phyloP scores from a whole-genome alignment of 345 rosid species.

The Passiflora organensis region DNA sequence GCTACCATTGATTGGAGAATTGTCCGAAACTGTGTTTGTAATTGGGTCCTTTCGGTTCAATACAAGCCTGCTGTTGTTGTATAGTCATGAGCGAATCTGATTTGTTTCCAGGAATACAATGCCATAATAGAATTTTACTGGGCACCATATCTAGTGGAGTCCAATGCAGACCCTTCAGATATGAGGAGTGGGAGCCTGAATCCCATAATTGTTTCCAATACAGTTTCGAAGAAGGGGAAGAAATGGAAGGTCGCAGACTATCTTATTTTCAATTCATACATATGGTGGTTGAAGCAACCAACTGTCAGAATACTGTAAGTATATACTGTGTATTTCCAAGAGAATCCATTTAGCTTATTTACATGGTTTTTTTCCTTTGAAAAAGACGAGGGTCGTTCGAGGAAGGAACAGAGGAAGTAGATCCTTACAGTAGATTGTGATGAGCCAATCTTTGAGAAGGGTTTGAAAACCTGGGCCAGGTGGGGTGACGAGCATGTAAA shows the following conservation, averaged over 20 bases:
- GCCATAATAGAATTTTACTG: conserved; percentile 52
- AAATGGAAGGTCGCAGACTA: conserved; percentile 51
- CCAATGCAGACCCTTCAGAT: conserved; percentile 51
- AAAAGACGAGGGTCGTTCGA: conserved; percentile 9
- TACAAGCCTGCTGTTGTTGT: too few species aligned
- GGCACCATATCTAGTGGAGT: conserved; percentile 66
- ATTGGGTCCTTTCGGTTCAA: too few species aligned
- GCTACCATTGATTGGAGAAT: too few species aligned
- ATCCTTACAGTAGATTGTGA: conserved; percentile 15
- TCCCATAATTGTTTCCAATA: conserved; percentile 37
- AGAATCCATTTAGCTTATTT: not conserved
- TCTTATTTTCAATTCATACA: conserved; percentile 54
- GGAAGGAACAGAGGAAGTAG: conserved; percentile 17
- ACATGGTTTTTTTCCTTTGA: not conserved
- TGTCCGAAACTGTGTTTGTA: too few species aligned
- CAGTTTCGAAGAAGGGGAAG: conserved; percentile 51
- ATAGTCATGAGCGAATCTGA: too few species aligned
- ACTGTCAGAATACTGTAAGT: conserved; percentile 54
- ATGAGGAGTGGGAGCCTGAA: conserved; percentile 38
- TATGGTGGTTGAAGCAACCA: conserved; percentile 57
- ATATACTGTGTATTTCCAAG: not conserved
- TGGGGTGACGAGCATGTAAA: not conserved
- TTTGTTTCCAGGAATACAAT: conserved; percentile 46
- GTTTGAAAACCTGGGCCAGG: conserved; percentile 1
- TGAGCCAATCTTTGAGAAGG: conserved; percentile 21